These are phyloP conservation scores for Trametes versicolor DNA, from an alignment of 1,284 basidiomycete genomes.

Conservation along the genomic window DNA sequence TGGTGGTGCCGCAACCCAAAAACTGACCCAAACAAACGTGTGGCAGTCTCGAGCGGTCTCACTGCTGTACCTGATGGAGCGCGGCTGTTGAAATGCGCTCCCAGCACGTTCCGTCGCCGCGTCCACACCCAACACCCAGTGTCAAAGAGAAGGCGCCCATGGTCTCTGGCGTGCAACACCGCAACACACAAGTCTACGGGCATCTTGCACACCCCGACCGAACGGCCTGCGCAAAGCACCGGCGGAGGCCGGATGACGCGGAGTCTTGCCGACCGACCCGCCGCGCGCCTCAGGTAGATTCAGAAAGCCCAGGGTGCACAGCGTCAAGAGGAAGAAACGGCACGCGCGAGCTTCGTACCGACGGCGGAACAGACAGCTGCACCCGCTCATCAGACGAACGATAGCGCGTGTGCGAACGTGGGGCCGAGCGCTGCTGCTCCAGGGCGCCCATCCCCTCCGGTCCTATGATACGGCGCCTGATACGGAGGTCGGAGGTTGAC, in stretches of 20 bases:
- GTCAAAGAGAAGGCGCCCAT: conserved; percentile 32
- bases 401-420: no score
- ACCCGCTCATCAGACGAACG: background rate
- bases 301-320: conserved; percentile 31
- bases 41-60: no score
- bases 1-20: no score
- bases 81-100: no score
- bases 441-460: conserved; percentile 12
- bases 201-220: conserved; percentile 24
- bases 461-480: conserved; percentile 16
- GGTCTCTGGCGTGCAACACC: conserved; percentile 1
- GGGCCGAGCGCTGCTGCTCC: background rate
- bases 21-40: no score
- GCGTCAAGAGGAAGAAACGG: conserved; percentile 19
- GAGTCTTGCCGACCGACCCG: conserved; percentile 27
- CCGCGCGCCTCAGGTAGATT: conserved; percentile 30
- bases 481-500: conserved; percentile 50
- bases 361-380: background rate
- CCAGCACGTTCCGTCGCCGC: conserved; percentile 14
- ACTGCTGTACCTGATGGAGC: no score
- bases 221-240: conserved; percentile 10
- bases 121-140: conserved; percentile 37
- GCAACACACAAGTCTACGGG: conserved; percentile 22
- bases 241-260: conserved; percentile 25
- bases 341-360: conserved; percentile 26